Evolutionary conservation across 176 grass and related monocot species (phyloP), one percentile per base, ranked within the genome.

Genomic region (Lolium perenne): DNA sequence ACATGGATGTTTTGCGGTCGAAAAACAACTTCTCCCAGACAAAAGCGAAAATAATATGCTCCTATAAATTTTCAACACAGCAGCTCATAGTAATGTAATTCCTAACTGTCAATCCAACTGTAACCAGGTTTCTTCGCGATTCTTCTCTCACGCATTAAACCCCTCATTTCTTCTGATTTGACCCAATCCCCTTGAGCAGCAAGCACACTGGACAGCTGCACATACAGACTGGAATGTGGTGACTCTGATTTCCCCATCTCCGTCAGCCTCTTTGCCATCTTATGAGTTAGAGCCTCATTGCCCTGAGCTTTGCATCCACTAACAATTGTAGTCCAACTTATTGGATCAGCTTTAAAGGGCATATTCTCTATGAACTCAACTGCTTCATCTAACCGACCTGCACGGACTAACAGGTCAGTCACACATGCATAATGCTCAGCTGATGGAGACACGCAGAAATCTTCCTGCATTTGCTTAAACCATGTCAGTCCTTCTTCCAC

Each of bases 321-420:
- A 54, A 92, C 51, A 79, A 95, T 60, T 43, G 86, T 86, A 63
- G 93, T 90, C 93, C 90, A 92, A 54, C 86, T 95, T 43, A 87
- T 35, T 56, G 73, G 13, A 83, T 92, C 93, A 78, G 90, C 79
- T 87, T 90, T 74, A 53, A 92, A 92, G 58, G 93, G 93, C 93
- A 95, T 95, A 48, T 76, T 72, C 45, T 91, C 90, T n/a, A 92
- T 95, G 83, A 95, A 92, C 62, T 95, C 76, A 55, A 95, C 80
- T 73, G 93, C 88, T 90, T 90, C 93, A 70, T 90, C 83, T 18
- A 95, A 88, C 25, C 80, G 83, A 62, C 88, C 93, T 55, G 86
- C 85, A 49, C 93, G 93, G 17, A 92, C 93, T 61, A 95, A 84
- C 20, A 95, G 67, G 76, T 91, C 86, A 76, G 74, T 82, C 58